Evolutionary conservation across 148 eudicot species (phyloP).

Genomic region (Linanthus parryae): DNA sequence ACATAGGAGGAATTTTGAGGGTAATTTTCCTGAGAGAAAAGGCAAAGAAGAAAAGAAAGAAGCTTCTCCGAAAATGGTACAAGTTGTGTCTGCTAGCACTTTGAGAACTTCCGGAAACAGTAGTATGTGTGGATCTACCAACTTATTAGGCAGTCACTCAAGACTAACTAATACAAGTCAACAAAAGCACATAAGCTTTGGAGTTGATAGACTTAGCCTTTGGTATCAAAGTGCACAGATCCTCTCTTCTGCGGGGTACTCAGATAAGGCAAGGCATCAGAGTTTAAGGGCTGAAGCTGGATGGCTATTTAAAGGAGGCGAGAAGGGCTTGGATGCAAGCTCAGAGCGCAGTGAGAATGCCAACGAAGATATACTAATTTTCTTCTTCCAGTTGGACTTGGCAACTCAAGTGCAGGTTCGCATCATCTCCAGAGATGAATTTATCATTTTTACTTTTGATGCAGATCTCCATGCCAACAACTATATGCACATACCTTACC

Average conservation of each 20-base stretch:
- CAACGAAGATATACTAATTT: constrained; percentile 82
- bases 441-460: no score
- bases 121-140: constrained; percentile 39
- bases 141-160: constrained; percentile 24
- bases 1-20: no score
- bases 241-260: constrained; percentile 25
- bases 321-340: constrained; percentile 56
- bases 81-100: constrained; percentile 46
- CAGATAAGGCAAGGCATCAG: constrained; percentile 23
- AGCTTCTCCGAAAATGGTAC: constrained; percentile 30
- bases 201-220: constrained; percentile 26
- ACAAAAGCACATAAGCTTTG: constrained; percentile 20
- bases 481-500: no score
- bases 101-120: constrained; percentile 43
- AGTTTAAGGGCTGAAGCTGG: constrained; percentile 54
- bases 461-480: no score
- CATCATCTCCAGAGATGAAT: no score
- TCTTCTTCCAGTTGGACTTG: constrained; percentile 93
- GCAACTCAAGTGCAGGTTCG: constrained; percentile 89
- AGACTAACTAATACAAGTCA: constrained; percentile 21
- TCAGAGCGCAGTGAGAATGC: constrained; percentile 87
- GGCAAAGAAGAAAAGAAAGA: no score
- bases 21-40: no score
- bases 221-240: constrained; percentile 28
- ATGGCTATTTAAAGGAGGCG: constrained; percentile 73